These are phyloP conservation scores for Talaromyces wortmannii DNA, from an alignment of 495 filamentous ascomycete species.

Conservation along the genomic window DNA sequence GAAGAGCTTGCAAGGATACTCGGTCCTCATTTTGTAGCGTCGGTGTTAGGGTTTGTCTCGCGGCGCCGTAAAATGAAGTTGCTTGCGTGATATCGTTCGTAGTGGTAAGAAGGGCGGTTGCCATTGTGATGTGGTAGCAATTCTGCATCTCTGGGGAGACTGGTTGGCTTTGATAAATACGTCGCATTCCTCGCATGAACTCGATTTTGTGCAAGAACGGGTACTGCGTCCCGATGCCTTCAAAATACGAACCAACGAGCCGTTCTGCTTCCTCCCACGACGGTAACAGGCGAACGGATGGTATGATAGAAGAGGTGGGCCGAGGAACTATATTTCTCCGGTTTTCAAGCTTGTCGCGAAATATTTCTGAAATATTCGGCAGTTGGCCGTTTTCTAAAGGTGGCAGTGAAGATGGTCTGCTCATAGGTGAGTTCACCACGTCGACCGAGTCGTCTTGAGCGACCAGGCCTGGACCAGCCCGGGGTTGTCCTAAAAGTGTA, in stretches of 20 bases:
- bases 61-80: slow-evolving; percentile 32
- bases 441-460: background rate
- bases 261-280: slow-evolving; percentile 35
- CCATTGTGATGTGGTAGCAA: slow-evolving; percentile 36
- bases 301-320: slow-evolving; percentile 19
- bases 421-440: background rate
- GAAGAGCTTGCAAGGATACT: slow-evolving; percentile 34
- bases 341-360: slow-evolving; percentile 38
- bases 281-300: slow-evolving; percentile 28
- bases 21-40: slow-evolving; percentile 38
- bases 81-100: slow-evolving; percentile 26
- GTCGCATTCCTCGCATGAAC: slow-evolving; percentile 27
- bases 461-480: slow-evolving; percentile 10
- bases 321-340: slow-evolving; percentile 31
- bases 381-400: slow-evolving; percentile 17
- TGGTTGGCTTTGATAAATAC: slow-evolving; percentile 30
- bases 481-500: slow-evolving; percentile 26
- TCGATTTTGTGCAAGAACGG: slow-evolving; percentile 33
- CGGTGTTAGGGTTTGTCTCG: slow-evolving; percentile 29
- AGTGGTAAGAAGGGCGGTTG: slow-evolving; percentile 30
- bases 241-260: slow-evolving; percentile 31
- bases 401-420: background rate
- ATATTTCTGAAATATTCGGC: slow-evolving; percentile 39
- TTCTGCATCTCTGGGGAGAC: slow-evolving; percentile 30
- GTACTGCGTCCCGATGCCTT: slow-evolving; percentile 39